Conservation (phyloP, 768 basidiomycete genomes). For the Holtermanniella nyarrowii region DNA sequence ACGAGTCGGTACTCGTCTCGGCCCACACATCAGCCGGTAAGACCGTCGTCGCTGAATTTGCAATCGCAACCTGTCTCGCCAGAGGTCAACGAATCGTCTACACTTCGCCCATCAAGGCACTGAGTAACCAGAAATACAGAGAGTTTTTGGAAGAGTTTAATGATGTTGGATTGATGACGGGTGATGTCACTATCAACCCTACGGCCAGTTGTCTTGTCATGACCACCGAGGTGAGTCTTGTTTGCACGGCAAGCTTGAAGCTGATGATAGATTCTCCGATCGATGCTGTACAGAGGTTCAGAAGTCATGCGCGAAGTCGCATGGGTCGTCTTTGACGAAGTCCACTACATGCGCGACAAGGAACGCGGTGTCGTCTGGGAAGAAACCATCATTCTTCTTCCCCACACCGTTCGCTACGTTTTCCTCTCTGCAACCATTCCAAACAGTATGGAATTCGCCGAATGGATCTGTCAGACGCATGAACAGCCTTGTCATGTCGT, state of each 20-base stretch:
- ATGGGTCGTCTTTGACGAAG: slow-evolving; percentile 99
- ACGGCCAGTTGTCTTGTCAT: slow-evolving; percentile 94
- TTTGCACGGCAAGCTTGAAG: background rate
- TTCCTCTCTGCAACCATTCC: slow-evolving; percentile 99
- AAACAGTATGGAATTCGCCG: slow-evolving; percentile 98
- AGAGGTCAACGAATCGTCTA: slow-evolving; percentile 95
- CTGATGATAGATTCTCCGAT: slow-evolving; percentile 71
- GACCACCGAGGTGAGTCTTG: slow-evolving; percentile 78
- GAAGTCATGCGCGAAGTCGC: slow-evolving; percentile 99
- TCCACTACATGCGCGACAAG: slow-evolving; percentile 99
- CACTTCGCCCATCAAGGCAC: slow-evolving; percentile 97
- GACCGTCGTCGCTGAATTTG: slow-evolving; percentile 98
- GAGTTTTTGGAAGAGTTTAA: slow-evolving; percentile 96
- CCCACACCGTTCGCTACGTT: slow-evolving; percentile 91
- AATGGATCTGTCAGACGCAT: slow-evolving; percentile 96
- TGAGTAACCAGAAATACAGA: slow-evolving; percentile 98
- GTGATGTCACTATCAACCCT: slow-evolving; percentile 97
- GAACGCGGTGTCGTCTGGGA: slow-evolving; percentile 99
- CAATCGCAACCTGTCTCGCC: slow-evolving; percentile 89
- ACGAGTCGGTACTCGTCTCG: slow-evolving; percentile 94
- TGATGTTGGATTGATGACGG: slow-evolving; percentile 98
- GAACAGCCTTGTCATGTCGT: slow-evolving; percentile 98
- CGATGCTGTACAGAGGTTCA: slow-evolving; percentile 96
- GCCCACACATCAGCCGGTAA: slow-evolving; percentile 99
- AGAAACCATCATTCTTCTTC: slow-evolving; percentile 74